phyloP scores from a whole-genome alignment of 768 basidiomycete genomes.

The Amanita phalloides region DNA sequence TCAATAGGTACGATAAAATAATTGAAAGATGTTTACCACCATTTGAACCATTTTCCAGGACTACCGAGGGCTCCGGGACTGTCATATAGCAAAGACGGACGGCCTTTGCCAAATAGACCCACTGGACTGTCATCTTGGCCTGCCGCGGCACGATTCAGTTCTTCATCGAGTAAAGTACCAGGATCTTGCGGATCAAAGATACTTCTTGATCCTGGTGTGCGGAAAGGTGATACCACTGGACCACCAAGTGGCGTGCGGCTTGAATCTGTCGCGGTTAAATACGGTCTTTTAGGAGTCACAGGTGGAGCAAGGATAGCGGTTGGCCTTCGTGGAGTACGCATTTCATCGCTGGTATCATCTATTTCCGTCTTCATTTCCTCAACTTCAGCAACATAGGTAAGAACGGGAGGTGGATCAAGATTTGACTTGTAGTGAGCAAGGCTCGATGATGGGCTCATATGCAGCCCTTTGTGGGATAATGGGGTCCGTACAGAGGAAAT shows the following conservation, averaged over 20 bases:
- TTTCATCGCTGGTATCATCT: constrained; percentile 17
- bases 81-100: constrained; percentile 50
- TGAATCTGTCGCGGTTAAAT: constrained; percentile 16
- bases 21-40: constrained; percentile 15
- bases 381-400: constrained; percentile 14
- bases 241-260: constrained; percentile 25
- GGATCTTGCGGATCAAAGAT: constrained; percentile 71
- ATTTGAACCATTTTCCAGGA: constrained; percentile 36
- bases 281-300: constrained; percentile 30
- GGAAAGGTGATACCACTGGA: constrained; percentile 27
- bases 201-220: constrained; percentile 37
- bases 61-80: constrained; percentile 54
- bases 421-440: constrained; percentile 60
- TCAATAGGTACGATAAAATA: not conserved
- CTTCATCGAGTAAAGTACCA: constrained; percentile 57
- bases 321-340: constrained; percentile 29
- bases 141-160: constrained; percentile 44
- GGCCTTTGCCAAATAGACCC: constrained; percentile 53
- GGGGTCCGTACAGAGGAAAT: constrained; percentile 58
- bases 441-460: constrained; percentile 60
- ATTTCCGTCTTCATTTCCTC: constrained; percentile 12
- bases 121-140: constrained; percentile 49
- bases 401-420: constrained; percentile 50
- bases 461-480: constrained; percentile 54
- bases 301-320: constrained; percentile 17